These are phyloP conservation scores for Plasmodium reichenowi DNA, from an alignment of 169 alveolate species.

Conservation along the genomic window DNA sequence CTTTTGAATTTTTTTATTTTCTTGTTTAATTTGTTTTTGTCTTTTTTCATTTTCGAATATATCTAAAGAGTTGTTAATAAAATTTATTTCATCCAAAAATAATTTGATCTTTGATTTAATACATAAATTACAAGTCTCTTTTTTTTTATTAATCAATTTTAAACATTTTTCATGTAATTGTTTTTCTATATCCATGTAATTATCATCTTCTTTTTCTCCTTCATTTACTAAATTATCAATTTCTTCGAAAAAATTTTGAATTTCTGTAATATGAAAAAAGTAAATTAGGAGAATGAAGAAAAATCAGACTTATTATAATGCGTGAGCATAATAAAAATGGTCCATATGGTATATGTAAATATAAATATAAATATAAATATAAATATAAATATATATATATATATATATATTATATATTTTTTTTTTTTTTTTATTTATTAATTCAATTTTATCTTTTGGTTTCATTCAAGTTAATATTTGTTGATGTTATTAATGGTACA, in stretches of 20 bases:
- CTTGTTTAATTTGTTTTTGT: not conserved
- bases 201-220: slow-evolving; percentile 11
- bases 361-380: no score
- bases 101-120: slow-evolving; percentile 36
- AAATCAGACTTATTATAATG: not conserved
- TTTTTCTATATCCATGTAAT: slow-evolving; percentile 5
- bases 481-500: no score
- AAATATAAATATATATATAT: no score
- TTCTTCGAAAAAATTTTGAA: slow-evolving; percentile 51
- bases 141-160: slow-evolving; percentile 28
- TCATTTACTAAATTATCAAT: slow-evolving; percentile 50
- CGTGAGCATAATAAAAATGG: no score
- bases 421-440: no score
- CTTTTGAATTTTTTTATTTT: not conserved
- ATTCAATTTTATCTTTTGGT: no score
- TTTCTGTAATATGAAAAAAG: slow-evolving; percentile 29
- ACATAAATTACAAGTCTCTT: slow-evolving; percentile 9
- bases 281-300: slow-evolving; percentile 6
- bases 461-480: no score
- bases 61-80: slow-evolving; percentile 38
- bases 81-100: slow-evolving; percentile 49
- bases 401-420: no score
- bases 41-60: slow-evolving; percentile 26
- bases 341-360: no score
- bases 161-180: slow-evolving; percentile 3